Evolutionary conservation across 371 early-diverging fungal genomes (phyloP).

Genomic region (Rozella allomycis): DNA sequence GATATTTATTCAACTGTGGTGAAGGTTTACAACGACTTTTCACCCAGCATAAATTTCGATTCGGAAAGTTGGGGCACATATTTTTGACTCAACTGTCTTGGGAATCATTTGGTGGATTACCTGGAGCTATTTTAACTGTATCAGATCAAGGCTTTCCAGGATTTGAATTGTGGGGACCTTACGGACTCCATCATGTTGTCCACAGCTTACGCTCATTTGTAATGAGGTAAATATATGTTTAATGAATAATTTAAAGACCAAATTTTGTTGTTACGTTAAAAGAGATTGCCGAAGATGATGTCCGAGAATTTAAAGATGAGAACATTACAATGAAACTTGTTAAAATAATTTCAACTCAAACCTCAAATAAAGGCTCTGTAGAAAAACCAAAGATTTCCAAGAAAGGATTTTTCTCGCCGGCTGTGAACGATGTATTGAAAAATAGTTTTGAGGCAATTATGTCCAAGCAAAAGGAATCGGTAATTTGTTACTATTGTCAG

Average conservation of each 20-base stretch:
- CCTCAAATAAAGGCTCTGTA: slow-evolving; percentile 1
- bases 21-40: slow-evolving; percentile 78
- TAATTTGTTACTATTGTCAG: not conserved
- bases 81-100: slow-evolving; percentile 58
- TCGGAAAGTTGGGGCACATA: slow-evolving; percentile 42
- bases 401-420: slow-evolving; percentile 2
- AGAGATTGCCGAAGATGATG: slow-evolving; percentile 16
- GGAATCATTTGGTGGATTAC: slow-evolving; percentile 66
- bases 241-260: slow-evolving; percentile 19
- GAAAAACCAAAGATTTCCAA: slow-evolving; percentile 4
- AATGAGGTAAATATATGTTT: slow-evolving; percentile 1
- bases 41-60: slow-evolving; percentile 43
- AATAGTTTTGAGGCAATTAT: slow-evolving; percentile 10
- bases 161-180: slow-evolving; percentile 1
- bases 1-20: slow-evolving; percentile 82
- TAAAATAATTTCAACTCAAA: not conserved
- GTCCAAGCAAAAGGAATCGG: slow-evolving; percentile 11
- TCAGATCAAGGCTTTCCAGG: not conserved
- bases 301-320: slow-evolving; percentile 26
- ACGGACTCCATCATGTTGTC: not conserved
- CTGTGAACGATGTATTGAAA: not conserved
- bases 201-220: not conserved
- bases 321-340: slow-evolving; percentile 40
- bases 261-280: slow-evolving; percentile 16
- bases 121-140: slow-evolving; percentile 18